A percentile compares a stretch with the other conserved stretches of the same genome.
phyloP scores from a whole-genome alignment of 2,329 filamentous ascomycete genomes.

The Colletotrichum falcatum region DNA sequence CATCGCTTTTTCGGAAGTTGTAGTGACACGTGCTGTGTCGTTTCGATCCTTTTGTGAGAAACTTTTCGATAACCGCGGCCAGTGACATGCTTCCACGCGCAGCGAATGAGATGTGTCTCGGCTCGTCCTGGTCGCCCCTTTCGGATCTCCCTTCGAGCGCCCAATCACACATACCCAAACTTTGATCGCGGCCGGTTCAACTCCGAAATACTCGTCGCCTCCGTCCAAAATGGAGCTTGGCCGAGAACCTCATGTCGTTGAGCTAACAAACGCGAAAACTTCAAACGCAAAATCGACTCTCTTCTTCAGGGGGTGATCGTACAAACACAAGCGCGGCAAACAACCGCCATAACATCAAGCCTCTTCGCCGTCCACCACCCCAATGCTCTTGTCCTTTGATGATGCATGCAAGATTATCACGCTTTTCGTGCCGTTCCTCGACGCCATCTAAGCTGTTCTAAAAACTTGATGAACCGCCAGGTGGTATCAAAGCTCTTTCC shows the following conservation, averaged over 20 bases:
- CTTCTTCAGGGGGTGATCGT: constrained; percentile 40
- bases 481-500: constrained; percentile 50
- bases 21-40: constrained; percentile 30
- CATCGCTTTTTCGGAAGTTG: constrained; percentile 36
- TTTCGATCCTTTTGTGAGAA: constrained; percentile 17
- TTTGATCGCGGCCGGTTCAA: constrained; percentile 29
- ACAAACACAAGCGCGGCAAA: constrained; percentile 37
- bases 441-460: constrained; percentile 50
- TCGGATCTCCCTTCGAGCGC: constrained; percentile 38
- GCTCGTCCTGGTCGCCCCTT: constrained; percentile 36
- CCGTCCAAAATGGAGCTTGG: constrained; percentile 8
- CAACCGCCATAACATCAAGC: constrained; percentile 20
- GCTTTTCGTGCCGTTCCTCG: constrained; percentile 54
- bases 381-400: constrained; percentile 53
- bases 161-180: constrained; percentile 25
- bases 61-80: constrained; percentile 15
- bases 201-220: constrained; percentile 9
- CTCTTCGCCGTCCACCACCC: constrained; percentile 46
- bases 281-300: constrained; percentile 34
- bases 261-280: constrained; percentile 14
- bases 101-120: constrained; percentile 8
- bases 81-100: constrained; percentile 6
- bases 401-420: constrained; percentile 56
- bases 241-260: background rate
- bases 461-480: constrained; percentile 48